Base-by-base conservation (phyloP, 352 stramenopile genomes). In the Phytophthora palmivora region DNA sequence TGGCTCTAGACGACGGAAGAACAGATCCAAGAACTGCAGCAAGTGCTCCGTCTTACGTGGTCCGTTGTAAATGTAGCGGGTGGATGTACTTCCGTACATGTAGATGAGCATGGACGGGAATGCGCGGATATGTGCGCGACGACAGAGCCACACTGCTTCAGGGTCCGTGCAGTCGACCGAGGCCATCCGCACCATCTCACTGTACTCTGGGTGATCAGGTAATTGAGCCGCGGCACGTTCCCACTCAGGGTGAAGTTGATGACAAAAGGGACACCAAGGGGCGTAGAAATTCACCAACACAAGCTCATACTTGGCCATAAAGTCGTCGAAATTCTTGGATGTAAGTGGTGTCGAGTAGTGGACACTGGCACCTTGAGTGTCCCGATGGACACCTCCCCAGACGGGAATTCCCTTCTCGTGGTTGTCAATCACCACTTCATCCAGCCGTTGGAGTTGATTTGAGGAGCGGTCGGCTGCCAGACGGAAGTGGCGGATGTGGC, bases 41-140 rank as follows among this genome's bases (percentile, higher is more conserved):
- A 94, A 38, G 47, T 91, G 84, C 60, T 90, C 77, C 8, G 77
- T 70, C 58, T 81, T 88, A 57, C 85, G 85, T 9, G 85, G 85
- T 8, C 85, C 85, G 50, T 89, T 94, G 69, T 94, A 94, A 45
- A 94, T 91, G 64, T 87, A 94, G 9, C 79, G 76, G 39, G 85
- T 94, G 41, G 72, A 85, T 28, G 81, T 91, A 32, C 75, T 84
- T 52, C 83, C 85, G 58, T 90, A 94, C 75, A 94, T 89, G 74
- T 94, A 94, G 48, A 94, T 94, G 30, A 94, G 69, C 80, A 95
- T 92, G 22, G 84, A 90, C n/a, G 87, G 87, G 54, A 92, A 95
- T 0, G 82, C 84, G 21, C 81, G 79, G 50, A 95, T 89, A 28
- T 88, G 74, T 9, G 83, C 79, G 14, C 84, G 82, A 32, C 82